Base-by-base conservation (phyloP, 2,329 filamentous ascomycete genomes). In the Drechslera avenae region DNA sequence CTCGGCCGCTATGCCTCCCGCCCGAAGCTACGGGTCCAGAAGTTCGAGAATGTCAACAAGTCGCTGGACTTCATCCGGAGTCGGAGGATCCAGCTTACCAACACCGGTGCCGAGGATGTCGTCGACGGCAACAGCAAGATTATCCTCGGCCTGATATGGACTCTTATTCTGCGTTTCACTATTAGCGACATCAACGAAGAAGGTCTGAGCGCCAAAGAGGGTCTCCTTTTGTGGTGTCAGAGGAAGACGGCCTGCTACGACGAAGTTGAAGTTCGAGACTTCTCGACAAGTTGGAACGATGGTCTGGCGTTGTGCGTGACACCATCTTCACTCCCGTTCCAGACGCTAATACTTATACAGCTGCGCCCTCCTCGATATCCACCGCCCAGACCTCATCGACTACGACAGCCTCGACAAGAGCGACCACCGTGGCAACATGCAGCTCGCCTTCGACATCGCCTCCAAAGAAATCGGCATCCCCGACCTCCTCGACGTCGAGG, bases 101-200 rank as follows among this genome's bases (percentile, higher is more conserved):
- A 99, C 65, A 97, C 97, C 67, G 94, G 94, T 45, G 94, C 94
- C 6, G 94, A 97, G 75, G 94, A 99, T 81, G 90, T 99, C 18
- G 94, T 99, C 23, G 93, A 99, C 74, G 94, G 94, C 30, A 99
- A 97, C 75, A 85, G 89, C 63, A 99, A 97, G 81, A 97, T 99
- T 69, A 96, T 97, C 53, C 81, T 99, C 23, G 94, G 94, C 23
- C 81, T 99, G 64, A 97, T 99, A 75, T 99, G 94, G 94, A 99
- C 92, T 5, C 81, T 99, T 57, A 99, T 99, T 87, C 80, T 97
- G 61, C 85, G 94, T 42, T 99, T 99, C 75, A 99, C 94, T 63
- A 99, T 99, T 73, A 97, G 88, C 73, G 94, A 99, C 75, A 99
- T 99, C 79, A 97, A 95, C 73, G 89, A 93, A 74, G 94, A 97